These are phyloP conservation scores for Aurantiochytrium sp. DNA, from an alignment of 108 stramenopile species.

Conservation along the genomic window DNA sequence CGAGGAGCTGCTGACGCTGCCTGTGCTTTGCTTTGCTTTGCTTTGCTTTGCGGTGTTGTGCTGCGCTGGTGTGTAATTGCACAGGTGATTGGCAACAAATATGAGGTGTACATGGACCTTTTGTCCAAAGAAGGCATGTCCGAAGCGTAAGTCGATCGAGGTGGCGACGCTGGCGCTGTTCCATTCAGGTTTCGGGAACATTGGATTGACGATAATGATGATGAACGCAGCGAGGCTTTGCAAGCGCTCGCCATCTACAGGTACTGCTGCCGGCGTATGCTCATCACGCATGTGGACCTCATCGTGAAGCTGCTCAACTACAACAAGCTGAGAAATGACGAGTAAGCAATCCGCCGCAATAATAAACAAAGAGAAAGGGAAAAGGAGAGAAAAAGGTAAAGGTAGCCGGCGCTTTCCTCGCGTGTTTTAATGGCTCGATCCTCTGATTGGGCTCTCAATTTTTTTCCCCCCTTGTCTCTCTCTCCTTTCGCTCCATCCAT, in stretches of 20 bases:
- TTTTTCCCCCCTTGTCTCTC: too few species aligned
- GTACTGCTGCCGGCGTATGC: conserved; percentile 99
- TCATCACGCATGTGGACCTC: conserved; percentile 98
- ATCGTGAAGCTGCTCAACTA: conserved; percentile 99
- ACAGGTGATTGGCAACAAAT: conserved; percentile 74
- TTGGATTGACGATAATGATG: neutral
- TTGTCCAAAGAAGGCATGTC: conserved; percentile 78
- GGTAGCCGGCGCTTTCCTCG: too few species aligned
- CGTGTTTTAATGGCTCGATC: too few species aligned
- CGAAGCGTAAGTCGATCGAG: conserved; percentile 59
- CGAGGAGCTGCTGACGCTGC: too few species aligned
- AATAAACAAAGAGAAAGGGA: too few species aligned
- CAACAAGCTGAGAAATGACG: conserved; percentile 59
- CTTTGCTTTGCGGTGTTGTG: too few species aligned
- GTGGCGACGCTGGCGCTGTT: neutral
- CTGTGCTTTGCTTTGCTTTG: too few species aligned
- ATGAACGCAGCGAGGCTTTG: conserved; percentile 72
- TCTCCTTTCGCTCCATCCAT: too few species aligned
- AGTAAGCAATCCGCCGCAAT: neutral
- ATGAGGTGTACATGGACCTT: conserved; percentile 90
- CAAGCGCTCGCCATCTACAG: conserved; percentile 90
- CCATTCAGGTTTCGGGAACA: too few species aligned
- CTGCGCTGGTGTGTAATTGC: too few species aligned
- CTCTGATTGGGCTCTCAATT: too few species aligned
- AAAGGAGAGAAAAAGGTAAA: too few species aligned